phyloP scores from a whole-genome alignment of 1,139 yeast genomes.

The Yamadazyma membranifaciens region DNA sequence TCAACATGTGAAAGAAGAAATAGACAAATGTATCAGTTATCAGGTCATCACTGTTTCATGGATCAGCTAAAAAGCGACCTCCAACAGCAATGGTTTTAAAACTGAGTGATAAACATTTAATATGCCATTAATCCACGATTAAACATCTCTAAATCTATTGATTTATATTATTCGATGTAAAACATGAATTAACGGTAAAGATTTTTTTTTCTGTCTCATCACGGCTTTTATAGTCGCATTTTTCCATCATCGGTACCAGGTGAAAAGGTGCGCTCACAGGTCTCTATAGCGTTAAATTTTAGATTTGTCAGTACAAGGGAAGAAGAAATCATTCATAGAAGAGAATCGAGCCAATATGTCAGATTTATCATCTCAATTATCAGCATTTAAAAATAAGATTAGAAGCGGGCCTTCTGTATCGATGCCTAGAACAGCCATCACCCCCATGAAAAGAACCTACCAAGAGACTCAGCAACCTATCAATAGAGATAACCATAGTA shows the following conservation, averaged over 20 bases:
- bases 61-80: constrained; percentile 77
- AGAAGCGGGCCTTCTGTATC: constrained; percentile 46
- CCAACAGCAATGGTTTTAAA: constrained; percentile 87
- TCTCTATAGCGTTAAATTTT: too few relatives aligned
- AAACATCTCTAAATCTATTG: too few relatives aligned
- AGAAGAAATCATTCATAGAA: background rate
- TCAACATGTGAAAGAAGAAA: background rate
- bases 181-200: background rate
- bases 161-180: background rate
- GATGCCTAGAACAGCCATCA: constrained; percentile 9
- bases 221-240: background rate
- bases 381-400: constrained; percentile 49
- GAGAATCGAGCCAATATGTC: constrained; percentile 26
- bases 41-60: constrained; percentile 81
- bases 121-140: too few relatives aligned
- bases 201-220: background rate
- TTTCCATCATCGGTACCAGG: too few relatives aligned
- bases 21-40: constrained; percentile 64
- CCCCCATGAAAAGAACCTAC: constrained; percentile 4
- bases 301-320: background rate
- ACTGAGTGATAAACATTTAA: constrained; percentile 24
- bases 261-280: too few relatives aligned
- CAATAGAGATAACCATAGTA: background rate
- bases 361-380: constrained; percentile 45
- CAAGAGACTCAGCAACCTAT: constrained; percentile 1